Base-by-base conservation (phyloP, 1,139 yeast genomes). In the Scheffersomyces titani region DNA sequence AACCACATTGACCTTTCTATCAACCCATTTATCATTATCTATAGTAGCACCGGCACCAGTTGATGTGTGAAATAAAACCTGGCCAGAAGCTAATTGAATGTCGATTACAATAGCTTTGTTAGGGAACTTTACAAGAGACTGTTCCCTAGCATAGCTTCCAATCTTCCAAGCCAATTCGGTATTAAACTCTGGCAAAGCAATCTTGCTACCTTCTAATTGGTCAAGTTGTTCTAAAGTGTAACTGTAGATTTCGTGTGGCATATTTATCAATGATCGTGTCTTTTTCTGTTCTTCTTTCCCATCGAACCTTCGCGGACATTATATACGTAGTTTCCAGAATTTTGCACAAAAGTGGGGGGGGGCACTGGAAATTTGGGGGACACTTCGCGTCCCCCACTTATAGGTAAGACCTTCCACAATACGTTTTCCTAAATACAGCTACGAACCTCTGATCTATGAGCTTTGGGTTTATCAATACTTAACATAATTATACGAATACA, bases 11-110 rank as follows among this genome's bases (percentile, higher is more conserved):
- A 75, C 74, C 72, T 86, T 86, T 59, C 90, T 77, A 44, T 73
- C 72, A 40, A 85, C 82, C 90, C 90, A 86, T 50, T 72, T 68
- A 62, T 85, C 88, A 66, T 86, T 86, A 67, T 86, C 90, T 11
- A 73, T 66, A 13, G 76, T 70, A 13, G 85, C 75, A 0, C 76
- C 76, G 4, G 78, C 71, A 6, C 73, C 72, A 40, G 84, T 73
- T 21, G 80, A 75, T 22, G 84, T 70, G 59, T 83, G 87, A 74
- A 85, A 86, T 55, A 83, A 69, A 6, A 77, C 73, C 56, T 85
- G 88, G 3, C 87, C 87, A 49, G 74, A 72, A 21, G 80, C 65
- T 46, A 79, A 70, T 20, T 86, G 70, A 59, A 86, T 78, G 59
- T 85, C 83, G 59, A 86, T 81, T 16, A 83, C 81, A 40, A 85